phyloP scores from a whole-genome alignment of 768 basidiomycete species.

The Russula earlei region DNA sequence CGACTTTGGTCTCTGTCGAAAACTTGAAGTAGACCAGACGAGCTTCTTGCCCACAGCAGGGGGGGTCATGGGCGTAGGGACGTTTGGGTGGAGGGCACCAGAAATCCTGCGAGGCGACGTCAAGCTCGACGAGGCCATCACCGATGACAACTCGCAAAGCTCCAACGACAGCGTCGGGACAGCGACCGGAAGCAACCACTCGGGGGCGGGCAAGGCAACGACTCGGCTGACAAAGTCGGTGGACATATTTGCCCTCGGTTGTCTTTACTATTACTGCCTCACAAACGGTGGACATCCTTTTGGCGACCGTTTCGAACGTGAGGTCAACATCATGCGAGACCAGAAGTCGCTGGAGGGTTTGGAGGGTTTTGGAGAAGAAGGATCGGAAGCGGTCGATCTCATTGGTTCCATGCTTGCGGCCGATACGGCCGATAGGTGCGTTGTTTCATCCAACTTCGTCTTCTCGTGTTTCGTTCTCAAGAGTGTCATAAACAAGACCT shows the following conservation, averaged over 20 bases:
- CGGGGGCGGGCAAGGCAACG: slow-evolving; percentile 40
- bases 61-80: slow-evolving; percentile 83
- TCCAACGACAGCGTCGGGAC: slow-evolving; percentile 58
- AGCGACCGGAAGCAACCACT: slow-evolving; percentile 29
- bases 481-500: slow-evolving; percentile 43
- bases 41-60: slow-evolving; percentile 90
- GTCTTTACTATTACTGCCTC: slow-evolving; percentile 88
- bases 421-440: slow-evolving; percentile 64
- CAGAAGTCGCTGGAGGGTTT: slow-evolving; percentile 60
- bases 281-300: slow-evolving; percentile 90
- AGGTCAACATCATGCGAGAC: slow-evolving; percentile 87
- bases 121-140: slow-evolving; percentile 68
- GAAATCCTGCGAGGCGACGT: slow-evolving; percentile 94
- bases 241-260: slow-evolving; percentile 94
- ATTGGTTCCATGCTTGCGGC: slow-evolving; percentile 71
- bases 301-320: slow-evolving; percentile 87
- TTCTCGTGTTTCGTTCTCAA: neutral
- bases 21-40: slow-evolving; percentile 90
- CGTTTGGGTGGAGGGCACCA: slow-evolving; percentile 95
- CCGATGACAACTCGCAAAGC: slow-evolving; percentile 55
- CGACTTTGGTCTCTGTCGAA: slow-evolving; percentile 96
- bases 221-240: slow-evolving; percentile 82
- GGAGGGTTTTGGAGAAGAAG: slow-evolving; percentile 84
- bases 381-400: slow-evolving; percentile 79
- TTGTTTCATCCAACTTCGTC: neutral